These are phyloP conservation scores for Neopestalotiopsis sp. DNA, from an alignment of 2,329 filamentous ascomycete genomes.

Conservation along the genomic window DNA sequence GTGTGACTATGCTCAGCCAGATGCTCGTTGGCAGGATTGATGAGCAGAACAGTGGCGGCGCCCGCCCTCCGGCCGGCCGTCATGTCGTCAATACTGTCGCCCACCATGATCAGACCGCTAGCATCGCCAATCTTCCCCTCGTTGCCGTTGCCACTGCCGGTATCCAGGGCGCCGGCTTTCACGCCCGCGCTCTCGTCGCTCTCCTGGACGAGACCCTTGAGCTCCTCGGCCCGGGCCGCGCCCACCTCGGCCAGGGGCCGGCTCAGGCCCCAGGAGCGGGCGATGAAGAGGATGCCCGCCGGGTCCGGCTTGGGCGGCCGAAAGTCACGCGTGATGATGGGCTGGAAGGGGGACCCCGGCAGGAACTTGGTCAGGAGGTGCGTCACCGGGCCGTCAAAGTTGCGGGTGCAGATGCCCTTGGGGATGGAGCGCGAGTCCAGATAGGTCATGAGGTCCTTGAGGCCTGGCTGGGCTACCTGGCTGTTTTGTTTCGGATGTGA, in stretches of 20 bases:
- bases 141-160: conserved; percentile 11
- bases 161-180: conserved; percentile 26
- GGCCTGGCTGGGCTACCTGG: conserved; percentile 83
- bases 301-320: conserved; percentile 85
- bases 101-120: conserved; percentile 18
- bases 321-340: conserved; percentile 86
- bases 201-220: conserved; percentile 26
- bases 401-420: conserved; percentile 91
- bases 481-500: not conserved
- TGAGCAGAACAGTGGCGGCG: conserved; percentile 86
- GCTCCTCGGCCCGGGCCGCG: conserved; percentile 23
- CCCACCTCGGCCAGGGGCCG: conserved; percentile 18
- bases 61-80: conserved; percentile 83
- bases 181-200: conserved; percentile 26
- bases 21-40: conserved; percentile 79
- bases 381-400: conserved; percentile 82
- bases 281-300: conserved; percentile 87
- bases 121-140: conserved; percentile 38
- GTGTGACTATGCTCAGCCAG: conserved; percentile 76
- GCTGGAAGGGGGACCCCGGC: conserved; percentile 69
- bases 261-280: conserved; percentile 73
- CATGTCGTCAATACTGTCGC: conserved; percentile 89
- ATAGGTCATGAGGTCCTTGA: conserved; percentile 80
- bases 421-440: conserved; percentile 70
- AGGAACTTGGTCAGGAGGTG: conserved; percentile 81